Evolutionary conservation across 176 grass and related monocot species (phyloP).

Genomic region (Thalia dealbata): DNA sequence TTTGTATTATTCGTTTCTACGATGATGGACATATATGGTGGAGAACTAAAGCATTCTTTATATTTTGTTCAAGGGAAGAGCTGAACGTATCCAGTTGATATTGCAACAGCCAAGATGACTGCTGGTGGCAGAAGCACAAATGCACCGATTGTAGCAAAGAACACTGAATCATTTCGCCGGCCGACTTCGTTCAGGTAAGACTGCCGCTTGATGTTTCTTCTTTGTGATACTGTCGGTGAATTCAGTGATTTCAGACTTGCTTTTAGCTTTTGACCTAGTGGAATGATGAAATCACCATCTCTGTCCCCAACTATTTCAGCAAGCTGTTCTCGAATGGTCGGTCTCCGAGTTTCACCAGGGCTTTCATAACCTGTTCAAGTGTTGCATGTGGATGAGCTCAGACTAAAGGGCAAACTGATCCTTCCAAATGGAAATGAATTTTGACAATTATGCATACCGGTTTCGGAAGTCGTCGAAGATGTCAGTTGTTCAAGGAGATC

Average conservation of each 20-base stretch:
- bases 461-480: constrained; percentile 27
- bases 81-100: constrained; percentile 70
- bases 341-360: not conserved
- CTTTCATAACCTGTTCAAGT: constrained; percentile 26
- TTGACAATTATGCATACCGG: constrained; percentile 27
- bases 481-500: constrained; percentile 86
- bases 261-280: constrained; percentile 68
- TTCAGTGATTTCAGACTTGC: constrained; percentile 49
- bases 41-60: not conserved
- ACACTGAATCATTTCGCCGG: constrained; percentile 62
- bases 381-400: not conserved
- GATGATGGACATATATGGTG: not conserved
- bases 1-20: not conserved
- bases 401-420: constrained; percentile 1
- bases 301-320: constrained; percentile 36
- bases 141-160: constrained; percentile 64
- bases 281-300: constrained; percentile 57
- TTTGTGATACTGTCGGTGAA: constrained; percentile 52
- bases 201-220: constrained; percentile 90
- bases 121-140: constrained; percentile 76
- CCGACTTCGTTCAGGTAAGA: constrained; percentile 61
- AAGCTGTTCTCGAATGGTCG: constrained; percentile 65
- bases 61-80: constrained; percentile 57
- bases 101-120: constrained; percentile 56
- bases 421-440: not conserved